Evolutionary conservation across 192 early-diverging fungal genomes (phyloP), one percentile per base, ranked within the genome.

Genomic region (Mortierella alpina): DNA sequence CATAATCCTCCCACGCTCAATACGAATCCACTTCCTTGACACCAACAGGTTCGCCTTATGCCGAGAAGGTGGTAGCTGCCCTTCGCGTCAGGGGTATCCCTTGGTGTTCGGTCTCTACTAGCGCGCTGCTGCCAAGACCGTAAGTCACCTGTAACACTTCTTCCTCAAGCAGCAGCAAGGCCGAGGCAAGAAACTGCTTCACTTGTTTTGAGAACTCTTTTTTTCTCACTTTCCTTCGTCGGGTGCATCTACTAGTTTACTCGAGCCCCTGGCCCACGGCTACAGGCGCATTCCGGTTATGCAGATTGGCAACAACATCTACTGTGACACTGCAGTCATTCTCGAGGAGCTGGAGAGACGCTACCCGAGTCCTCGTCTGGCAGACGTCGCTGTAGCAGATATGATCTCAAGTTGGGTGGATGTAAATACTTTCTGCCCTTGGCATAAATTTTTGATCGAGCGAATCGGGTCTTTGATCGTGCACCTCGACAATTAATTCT

Each of bases 261-360:
- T 84, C 7, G 69, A 82, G 50, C 68, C 64, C 17, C 67, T 87
- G 50, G 58, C 83, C 11, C 79, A 84, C 48, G 82, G 83, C n/a
- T 87, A 84, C 61, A 53, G 86, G 31, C 78, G 86, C 6, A 85
- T 87, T 11, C 86, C 86, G 1, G 71, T 87, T 8, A 68, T 87
- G 58, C 83, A 87, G 57, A 85, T 87, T 20, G 86, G 85, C 17
- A 69, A 70, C 42, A 72, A 87, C 48, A 55, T 87, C 9, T 87
- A 70, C 46, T 78, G 85, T 40, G 84, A 87, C 41, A 83, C 83
- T 3, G 65, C 60, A 15, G 18, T 72, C 50, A 84, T 84, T 7
- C 11, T 87, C 20, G 52, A 75, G 10, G 86, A 76, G 51, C 73
- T 85, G 3, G 84, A 84, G 59, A 40, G 59, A 20, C 82, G 84